phyloP scores from a whole-genome alignment of 495 filamentous ascomycete genomes.

The Pseudevernia furfuracea region DNA sequence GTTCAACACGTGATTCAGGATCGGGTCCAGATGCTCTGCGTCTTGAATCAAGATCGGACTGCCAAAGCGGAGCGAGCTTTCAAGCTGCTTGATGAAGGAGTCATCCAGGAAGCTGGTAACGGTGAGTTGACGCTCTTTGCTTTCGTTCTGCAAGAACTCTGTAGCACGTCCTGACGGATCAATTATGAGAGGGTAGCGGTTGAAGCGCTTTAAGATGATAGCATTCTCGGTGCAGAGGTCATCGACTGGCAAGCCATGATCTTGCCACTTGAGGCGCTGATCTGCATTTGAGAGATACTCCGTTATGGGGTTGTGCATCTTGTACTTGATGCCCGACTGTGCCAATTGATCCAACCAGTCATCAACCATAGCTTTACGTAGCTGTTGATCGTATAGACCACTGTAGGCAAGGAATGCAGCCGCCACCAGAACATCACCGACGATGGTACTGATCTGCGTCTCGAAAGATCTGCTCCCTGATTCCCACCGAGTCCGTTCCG shows the following conservation, averaged over 20 bases:
- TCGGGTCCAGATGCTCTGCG: slow-evolving; percentile 91
- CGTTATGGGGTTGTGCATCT: slow-evolving; percentile 86
- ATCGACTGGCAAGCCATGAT: slow-evolving; percentile 91
- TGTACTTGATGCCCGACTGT: slow-evolving; percentile 84
- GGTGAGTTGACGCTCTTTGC: slow-evolving; percentile 85
- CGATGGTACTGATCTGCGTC: slow-evolving; percentile 91
- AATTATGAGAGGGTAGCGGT: slow-evolving; percentile 96
- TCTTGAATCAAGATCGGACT: slow-evolving; percentile 99
- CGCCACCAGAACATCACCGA: slow-evolving; percentile 90
- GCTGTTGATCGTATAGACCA: slow-evolving; percentile 95
- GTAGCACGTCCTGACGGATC: slow-evolving; percentile 91
- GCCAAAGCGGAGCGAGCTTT: slow-evolving; percentile 92
- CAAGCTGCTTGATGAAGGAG: slow-evolving; percentile 94
- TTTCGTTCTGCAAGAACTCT: slow-evolving; percentile 90
- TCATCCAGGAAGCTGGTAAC: slow-evolving; percentile 98
- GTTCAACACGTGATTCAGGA: slow-evolving; percentile 97
- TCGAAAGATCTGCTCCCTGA: slow-evolving; percentile 96
- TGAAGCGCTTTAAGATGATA: slow-evolving; percentile 93
- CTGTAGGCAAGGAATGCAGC: slow-evolving; percentile 97
- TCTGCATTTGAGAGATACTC: slow-evolving; percentile 97
- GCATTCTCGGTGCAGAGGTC: slow-evolving; percentile 98
- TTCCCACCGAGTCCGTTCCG: slow-evolving; percentile 89
- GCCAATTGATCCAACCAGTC: slow-evolving; percentile 92
- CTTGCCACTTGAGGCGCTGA: slow-evolving; percentile 89
- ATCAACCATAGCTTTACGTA: slow-evolving; percentile 93